Percentiles rank a stretch among this genome's conserved stretches.
phyloP scores from a whole-genome alignment of 2,329 filamentous ascomycete species.

The Paramyrothecium roridum region DNA sequence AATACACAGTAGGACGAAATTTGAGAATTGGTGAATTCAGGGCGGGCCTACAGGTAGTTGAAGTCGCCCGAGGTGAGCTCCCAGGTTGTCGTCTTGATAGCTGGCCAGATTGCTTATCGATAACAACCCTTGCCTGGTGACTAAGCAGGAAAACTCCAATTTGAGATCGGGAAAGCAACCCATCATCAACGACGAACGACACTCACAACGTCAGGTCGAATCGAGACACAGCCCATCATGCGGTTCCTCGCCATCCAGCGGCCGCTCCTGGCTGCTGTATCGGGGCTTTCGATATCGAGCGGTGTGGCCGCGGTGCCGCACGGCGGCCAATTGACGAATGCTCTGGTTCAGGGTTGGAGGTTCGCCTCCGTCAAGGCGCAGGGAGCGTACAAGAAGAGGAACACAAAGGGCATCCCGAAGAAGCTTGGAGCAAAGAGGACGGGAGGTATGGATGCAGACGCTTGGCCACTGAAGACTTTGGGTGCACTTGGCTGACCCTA shows the following conservation, averaged over 20 bases:
- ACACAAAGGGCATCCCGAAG: constrained; percentile 64
- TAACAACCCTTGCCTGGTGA: constrained; percentile 15
- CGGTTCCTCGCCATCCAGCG: constrained; percentile 44
- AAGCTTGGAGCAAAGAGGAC: constrained; percentile 93
- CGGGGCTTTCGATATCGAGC: constrained; percentile 22
- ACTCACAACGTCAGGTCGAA: constrained; percentile 13
- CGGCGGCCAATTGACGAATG: constrained; percentile 31
- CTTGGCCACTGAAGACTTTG: not conserved
- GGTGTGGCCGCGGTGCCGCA: constrained; percentile 12
- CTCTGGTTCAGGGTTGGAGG: constrained; percentile 46
- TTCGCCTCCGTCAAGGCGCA: constrained; percentile 61
- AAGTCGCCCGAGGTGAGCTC: not conserved
- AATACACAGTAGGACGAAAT: not conserved
- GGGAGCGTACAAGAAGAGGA: constrained; percentile 64
- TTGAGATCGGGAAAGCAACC: not conserved
- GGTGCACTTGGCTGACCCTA: constrained; percentile 8
- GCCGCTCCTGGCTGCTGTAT: constrained; percentile 39
- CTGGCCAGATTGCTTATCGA: constrained; percentile 26
- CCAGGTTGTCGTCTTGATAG: constrained; percentile 3
- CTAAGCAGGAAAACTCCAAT: constrained; percentile 23
- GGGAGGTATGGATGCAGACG: constrained; percentile 60
- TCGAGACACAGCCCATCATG: constrained; percentile 33
- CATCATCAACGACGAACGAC: not conserved
- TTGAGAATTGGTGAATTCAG: not conserved
- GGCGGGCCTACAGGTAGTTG: not conserved